Evolutionary conservation across 805 yeast genomes (phyloP).

Genomic region (Zygosaccharomyces kombuchaensis): DNA sequence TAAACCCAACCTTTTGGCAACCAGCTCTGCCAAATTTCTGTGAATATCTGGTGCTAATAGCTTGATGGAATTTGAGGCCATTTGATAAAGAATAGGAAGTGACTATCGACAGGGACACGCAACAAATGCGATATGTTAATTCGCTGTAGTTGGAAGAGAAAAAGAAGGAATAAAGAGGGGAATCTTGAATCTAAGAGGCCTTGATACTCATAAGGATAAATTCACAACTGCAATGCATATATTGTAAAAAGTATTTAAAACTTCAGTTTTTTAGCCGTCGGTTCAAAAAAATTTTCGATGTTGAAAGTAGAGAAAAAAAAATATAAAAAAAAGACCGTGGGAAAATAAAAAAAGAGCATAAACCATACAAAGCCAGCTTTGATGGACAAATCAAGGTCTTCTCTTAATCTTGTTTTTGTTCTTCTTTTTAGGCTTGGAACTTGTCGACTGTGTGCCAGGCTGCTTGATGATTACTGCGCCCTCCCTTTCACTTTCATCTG

Average conservation of each 20-base stretch:
- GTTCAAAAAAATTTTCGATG: conserved; percentile 6
- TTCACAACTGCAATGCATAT: neutral
- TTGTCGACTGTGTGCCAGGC: conserved; percentile 2
- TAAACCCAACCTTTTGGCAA: conserved; percentile 56
- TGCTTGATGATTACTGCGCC: conserved; percentile 54
- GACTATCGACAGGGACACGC: neutral
- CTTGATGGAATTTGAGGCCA: conserved; percentile 72
- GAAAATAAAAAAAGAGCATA: neutral
- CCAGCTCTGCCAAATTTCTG: conserved; percentile 65
- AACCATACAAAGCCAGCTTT: neutral
- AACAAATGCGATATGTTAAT: neutral
- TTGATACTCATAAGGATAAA: neutral
- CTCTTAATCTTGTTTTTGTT: conserved; percentile 18
- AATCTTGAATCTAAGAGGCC: neutral
- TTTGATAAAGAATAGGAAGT: conserved; percentile 24
- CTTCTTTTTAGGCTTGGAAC: conserved; percentile 15
- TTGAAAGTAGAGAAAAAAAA: conserved; percentile 3
- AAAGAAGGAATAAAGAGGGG: neutral
- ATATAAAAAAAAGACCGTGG: conserved; percentile 1
- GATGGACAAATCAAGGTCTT: neutral
- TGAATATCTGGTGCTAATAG: conserved; percentile 65
- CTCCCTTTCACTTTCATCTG: conserved; percentile 65
- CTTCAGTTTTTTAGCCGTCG: neutral
- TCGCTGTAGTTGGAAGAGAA: neutral
- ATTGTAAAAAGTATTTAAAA: neutral